Percentiles rank a stretch among this genome's conserved stretches.
These are phyloP conservation scores for Abrus pulchellus DNA, from an alignment of 306 rosid genomes.

Conservation along the genomic window DNA sequence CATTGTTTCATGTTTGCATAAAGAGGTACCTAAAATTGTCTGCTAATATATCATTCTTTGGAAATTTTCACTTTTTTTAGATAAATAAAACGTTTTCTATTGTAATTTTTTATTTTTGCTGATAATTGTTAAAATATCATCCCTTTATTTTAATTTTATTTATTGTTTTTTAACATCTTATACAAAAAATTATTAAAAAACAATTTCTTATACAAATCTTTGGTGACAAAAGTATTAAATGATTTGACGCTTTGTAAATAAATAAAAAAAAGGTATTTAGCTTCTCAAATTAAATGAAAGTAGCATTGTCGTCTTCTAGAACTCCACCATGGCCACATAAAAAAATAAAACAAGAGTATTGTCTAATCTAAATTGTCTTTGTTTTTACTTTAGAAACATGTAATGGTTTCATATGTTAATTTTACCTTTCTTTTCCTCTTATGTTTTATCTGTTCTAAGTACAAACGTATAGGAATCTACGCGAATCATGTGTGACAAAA, in stretches of 20 bases:
- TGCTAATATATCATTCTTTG: too few species aligned
- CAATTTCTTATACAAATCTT: too few species aligned
- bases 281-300: not conserved
- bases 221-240: too few species aligned
- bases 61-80: too few species aligned
- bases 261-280: too few species aligned
- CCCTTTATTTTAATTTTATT: too few species aligned
- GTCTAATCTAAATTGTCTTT: not conserved
- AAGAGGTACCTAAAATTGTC: constrained; percentile 42
- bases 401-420: not conserved
- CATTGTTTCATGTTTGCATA: not conserved
- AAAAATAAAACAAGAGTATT: not conserved
- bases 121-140: too few species aligned
- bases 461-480: not conserved
- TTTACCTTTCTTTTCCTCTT: not conserved
- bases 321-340: not conserved
- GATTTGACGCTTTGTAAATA: too few species aligned
- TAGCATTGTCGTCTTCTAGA: not conserved
- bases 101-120: too few species aligned
- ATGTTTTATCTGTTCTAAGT: not conserved
- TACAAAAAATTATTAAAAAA: too few species aligned
- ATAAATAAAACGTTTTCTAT: too few species aligned
- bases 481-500: not conserved
- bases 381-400: not conserved
- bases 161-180: too few species aligned